Base-by-base conservation (phyloP, 1,284 basidiomycete genomes). In the Ustilago xerochloae region DNA sequence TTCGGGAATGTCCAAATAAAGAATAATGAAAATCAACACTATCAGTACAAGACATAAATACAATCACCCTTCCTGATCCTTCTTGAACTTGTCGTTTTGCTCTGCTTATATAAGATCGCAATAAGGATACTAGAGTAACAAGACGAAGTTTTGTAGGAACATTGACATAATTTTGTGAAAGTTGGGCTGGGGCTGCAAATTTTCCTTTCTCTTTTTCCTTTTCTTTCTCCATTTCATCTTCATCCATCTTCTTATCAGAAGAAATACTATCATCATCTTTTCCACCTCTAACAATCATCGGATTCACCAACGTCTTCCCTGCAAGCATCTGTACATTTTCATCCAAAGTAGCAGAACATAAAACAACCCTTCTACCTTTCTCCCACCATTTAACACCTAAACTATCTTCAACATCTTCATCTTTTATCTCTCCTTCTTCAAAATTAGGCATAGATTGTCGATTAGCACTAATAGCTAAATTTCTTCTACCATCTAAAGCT, bases 11-110 rank as follows among this genome's bases (percentile, higher is more conserved):
- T 1, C 91, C 92, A 0, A 99, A 86, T n/a, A 97, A 87, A 48
- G 89, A 89, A 92, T 93, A 99, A 84, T 97, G 94, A 82, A 94
- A 98, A 84, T 99, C 96, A 32, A 99, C 97, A 1, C 94, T 93
- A 84, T 98, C 95, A 3, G 94, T 99, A 78, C 94, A 98, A 78
- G 92, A 94, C 65, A 99, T 87, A 85, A 99, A 99, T 6, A 99
- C 94, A 55, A 99, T 94, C 45, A 97, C 90, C 75, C 88, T 87
- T 1, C 74, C 62, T 0, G 87, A 85, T 18, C 78, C 77, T 4
- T 78, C 80, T 18, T 82, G 79, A 6, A 46, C 26, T 28, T 55
- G 49, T 15, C 61, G 60, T n/a, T 57, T 87, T 85, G 45, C 86
- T 87, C 62, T 56, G 2, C 77, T 74, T 36, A 97, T 87, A 6